Conservation (phyloP, 441 rosid genomes). For the Aleurites moluccanus region DNA sequence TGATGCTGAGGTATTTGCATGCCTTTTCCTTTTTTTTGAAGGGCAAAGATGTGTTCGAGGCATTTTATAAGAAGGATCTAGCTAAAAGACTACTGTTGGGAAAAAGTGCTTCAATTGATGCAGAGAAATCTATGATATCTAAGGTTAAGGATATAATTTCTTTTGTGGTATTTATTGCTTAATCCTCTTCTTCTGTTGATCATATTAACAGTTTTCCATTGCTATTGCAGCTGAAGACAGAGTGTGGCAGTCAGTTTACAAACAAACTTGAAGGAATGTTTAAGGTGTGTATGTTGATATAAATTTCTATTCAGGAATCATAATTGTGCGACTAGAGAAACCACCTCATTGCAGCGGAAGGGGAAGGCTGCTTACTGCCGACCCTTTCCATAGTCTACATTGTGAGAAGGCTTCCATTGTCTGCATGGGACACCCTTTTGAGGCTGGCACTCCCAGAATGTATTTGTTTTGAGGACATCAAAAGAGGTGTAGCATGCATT, state of each 20-base stretch:
- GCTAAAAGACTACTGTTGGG: slow-evolving; percentile 93
- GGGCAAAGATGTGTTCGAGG: slow-evolving; percentile 99
- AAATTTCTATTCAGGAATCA: background rate
- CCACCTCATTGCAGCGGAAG: no score
- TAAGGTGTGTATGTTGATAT: slow-evolving; percentile 51
- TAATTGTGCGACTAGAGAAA: no score
- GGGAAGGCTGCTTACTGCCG: no score
- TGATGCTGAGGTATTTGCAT: slow-evolving; percentile 15
- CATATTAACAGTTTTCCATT: slow-evolving; percentile 30
- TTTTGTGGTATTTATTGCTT: background rate
- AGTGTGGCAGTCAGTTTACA: slow-evolving; percentile 99
- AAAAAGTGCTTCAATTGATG: slow-evolving; percentile 97
- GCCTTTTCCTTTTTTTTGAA: slow-evolving; percentile 30
- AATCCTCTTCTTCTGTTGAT: slow-evolving; percentile 8
- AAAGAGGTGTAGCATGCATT: background rate
- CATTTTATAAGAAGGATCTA: slow-evolving; percentile 97
- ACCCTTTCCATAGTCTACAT: background rate
- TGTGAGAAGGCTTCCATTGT: background rate
- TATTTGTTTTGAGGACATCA: background rate
- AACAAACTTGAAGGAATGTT: slow-evolving; percentile 99
- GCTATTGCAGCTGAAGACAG: slow-evolving; percentile 83
- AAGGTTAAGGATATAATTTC: slow-evolving; percentile 55
- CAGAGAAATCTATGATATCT: slow-evolving; percentile 99
- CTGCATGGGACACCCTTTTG: no score
- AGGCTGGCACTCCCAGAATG: background rate